Percentiles rank a stretch among this genome's conserved stretches.
Evolutionary conservation across 306 rosid species (phyloP).

Genomic region (Lotus japonicus): DNA sequence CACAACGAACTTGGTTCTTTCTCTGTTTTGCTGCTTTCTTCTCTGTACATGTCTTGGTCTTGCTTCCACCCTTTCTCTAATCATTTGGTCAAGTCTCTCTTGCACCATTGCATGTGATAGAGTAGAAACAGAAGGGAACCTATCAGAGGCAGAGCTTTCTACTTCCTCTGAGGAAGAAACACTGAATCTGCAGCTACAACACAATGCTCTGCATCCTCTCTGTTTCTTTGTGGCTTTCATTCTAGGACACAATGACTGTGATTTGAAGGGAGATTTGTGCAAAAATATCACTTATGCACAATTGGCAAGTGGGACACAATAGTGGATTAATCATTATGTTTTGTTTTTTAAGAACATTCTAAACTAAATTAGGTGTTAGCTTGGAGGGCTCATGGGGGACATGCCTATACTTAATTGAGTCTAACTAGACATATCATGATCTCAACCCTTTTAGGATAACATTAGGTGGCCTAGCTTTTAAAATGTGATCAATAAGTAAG

Average conservation of each 20-base stretch:
- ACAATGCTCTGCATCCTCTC: slow-evolving; percentile 59
- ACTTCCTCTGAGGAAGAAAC: slow-evolving; percentile 86
- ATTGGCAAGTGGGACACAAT: slow-evolving; percentile 56
- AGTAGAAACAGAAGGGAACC: slow-evolving; percentile 69
- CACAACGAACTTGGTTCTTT: slow-evolving; percentile 61
- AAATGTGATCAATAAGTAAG: slow-evolving; percentile 16
- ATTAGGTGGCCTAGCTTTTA: slow-evolving; percentile 37
- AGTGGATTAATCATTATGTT: slow-evolving; percentile 51
- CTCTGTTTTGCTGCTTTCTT: slow-evolving; percentile 38
- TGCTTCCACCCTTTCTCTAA: slow-evolving; percentile 52
- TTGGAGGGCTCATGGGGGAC: slow-evolving; percentile 46
- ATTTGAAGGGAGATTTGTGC: slow-evolving; percentile 36
- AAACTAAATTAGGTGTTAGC: slow-evolving; percentile 19
- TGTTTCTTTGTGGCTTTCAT: slow-evolving; percentile 57
- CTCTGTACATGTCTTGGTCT: slow-evolving; percentile 39
- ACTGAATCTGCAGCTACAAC: slow-evolving; percentile 77
- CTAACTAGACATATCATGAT: slow-evolving; percentile 42
- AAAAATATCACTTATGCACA: slow-evolving; percentile 49
- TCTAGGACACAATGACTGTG: slow-evolving; percentile 14
- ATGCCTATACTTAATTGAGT: slow-evolving; percentile 37
- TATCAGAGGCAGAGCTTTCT: slow-evolving; percentile 55
- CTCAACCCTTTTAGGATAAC: slow-evolving; percentile 34
- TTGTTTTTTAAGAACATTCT: slow-evolving; percentile 30
- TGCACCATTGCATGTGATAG: slow-evolving; percentile 96
- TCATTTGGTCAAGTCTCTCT: slow-evolving; percentile 80